Base-by-base conservation (phyloP, 805 yeast genomes). In the Candida koratica region DNA sequence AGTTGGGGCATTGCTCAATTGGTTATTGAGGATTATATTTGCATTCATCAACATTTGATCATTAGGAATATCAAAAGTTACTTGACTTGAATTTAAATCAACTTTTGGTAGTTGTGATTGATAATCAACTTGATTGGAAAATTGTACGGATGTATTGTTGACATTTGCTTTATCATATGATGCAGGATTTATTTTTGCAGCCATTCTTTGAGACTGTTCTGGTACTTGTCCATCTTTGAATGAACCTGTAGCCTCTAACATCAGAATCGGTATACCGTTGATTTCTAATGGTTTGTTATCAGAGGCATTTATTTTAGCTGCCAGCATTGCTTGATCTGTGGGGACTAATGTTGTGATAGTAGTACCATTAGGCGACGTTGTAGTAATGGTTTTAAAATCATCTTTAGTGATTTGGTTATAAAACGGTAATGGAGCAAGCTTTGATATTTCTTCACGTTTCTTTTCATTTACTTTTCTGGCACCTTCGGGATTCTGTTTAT, bases 301-400 rank as follows among this genome's bases (percentile, higher is more conserved):
- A 17, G 31, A 26, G 15, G 79, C 82, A 38, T 67, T 66, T 28
- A 73, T 74, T 15, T 75, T 69, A 1, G 85, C 85, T 38, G 73
- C 75, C 19, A 61, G 61, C 62, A 84, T 69, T 0, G 94, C 93
- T 42, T 75, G 77, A 52, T 82, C 83, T 0, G 95, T 86, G 2
- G 96, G 96, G 1, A 86, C 89, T 45, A 88, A 70, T 0, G 89
- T 87, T 1, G 96, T 88, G 15, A 87, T 73, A 0, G 96, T 85
- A 0, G 96, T 88, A 37, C 97, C 97, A 47, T 85, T 85, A 1
- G 96, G 95, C 0, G 95, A 83, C 0, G 95, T 88, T 2, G 86
- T 79, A 1, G 88, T 81, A 19, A 84, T 77, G 0, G 96, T 81
- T 34, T 81, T 82, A 62, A 86, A 88, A 55, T 86, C 90, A 55